Evolutionary conservation across 192 early-diverging fungal species (phyloP), one percentile per base, ranked within the genome.

Genomic region (Geosiphon pyriformis): DNA sequence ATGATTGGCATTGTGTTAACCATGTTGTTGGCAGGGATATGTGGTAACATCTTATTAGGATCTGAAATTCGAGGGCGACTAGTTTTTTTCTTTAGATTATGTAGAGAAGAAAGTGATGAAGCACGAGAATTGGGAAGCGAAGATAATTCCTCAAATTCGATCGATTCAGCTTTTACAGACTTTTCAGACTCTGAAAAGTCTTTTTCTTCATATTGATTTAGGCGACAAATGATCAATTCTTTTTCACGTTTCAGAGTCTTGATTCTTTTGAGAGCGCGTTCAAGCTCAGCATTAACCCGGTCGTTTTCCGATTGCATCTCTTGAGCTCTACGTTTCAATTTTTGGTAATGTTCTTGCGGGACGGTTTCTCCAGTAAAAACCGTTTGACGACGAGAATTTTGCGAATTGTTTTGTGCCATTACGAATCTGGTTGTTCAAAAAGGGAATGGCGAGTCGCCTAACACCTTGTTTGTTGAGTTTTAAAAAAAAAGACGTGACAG

Each of bases 1-100:
- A 51, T 33, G 3, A 65, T 34, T 4, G 63, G 63, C 7, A 34
- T 12, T 0, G 52, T 54, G 35, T 65, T 65, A 6, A 54, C 52
- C 17, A 54, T 65, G 34, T 47, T 26, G 50, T 46, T 48, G 59
- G 67, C 22, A 55, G 61, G 7, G 34, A 62, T 34, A 61, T 69
- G 49, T 29, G 57, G 73, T n/a, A 74, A 50, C 3, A 68, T 68
- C 26, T 70, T 74, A 7, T 69, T n/a, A 55, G 53, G 6, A 10
- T 17, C 42, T 10, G 6, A 10, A 46, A 46, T 6, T 46, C 17
- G 6, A 10, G 6, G 42, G 17, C 17, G 42, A 46, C 42, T 6
- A 46, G 6, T 46, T 10, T 46, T 6, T 6, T 46, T 46, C 17
- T 17, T 17, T 46, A 46, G 6, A 46, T 10, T 46, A 10, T 46